Percentiles rank a stretch among this genome's conserved stretches.
Evolutionary conservation across 768 basidiomycete genomes (phyloP).

Genomic region (Lentinula aciculospora): DNA sequence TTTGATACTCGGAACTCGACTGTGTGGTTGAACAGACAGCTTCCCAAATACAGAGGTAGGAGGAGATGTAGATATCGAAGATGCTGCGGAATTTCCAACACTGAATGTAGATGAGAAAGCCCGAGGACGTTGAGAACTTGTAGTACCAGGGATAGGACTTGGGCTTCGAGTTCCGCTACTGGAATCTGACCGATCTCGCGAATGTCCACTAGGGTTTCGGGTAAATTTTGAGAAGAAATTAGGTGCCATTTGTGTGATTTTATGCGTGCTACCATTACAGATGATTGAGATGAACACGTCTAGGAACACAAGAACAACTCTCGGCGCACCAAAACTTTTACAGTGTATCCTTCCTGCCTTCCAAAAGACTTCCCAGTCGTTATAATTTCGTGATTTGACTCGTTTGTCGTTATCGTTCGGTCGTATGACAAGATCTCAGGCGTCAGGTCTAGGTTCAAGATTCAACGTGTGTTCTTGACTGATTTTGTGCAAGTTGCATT

Average conservation of each 20-base stretch:
- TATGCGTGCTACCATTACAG: background rate
- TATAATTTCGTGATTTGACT: background rate
- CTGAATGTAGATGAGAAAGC: background rate
- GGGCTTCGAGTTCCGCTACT: background rate
- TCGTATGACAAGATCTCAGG: too few relatives aligned
- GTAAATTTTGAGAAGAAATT: slow-evolving; percentile 5
- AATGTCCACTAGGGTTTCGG: background rate
- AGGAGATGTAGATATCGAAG: background rate
- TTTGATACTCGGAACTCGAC: slow-evolving; percentile 7
- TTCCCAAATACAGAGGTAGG: background rate
- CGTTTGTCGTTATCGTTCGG: background rate
- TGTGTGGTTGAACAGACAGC: background rate
- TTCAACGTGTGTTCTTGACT: background rate
- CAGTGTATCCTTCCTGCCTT: background rate
- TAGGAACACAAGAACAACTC: background rate
- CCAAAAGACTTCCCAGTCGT: background rate
- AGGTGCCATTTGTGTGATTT: slow-evolving; percentile 1
- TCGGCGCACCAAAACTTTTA: background rate
- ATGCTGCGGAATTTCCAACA: background rate
- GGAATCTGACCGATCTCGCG: background rate
- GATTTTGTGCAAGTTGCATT: background rate
- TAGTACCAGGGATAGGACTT: background rate
- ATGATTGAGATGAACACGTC: background rate
- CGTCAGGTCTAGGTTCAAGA: background rate
- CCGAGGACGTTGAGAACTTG: background rate